Percentiles rank a stretch among this genome's conserved stretches.
Evolutionary conservation across 257 asterid genomes (phyloP).

Genomic region (Parsonsia alboflavescens): DNA sequence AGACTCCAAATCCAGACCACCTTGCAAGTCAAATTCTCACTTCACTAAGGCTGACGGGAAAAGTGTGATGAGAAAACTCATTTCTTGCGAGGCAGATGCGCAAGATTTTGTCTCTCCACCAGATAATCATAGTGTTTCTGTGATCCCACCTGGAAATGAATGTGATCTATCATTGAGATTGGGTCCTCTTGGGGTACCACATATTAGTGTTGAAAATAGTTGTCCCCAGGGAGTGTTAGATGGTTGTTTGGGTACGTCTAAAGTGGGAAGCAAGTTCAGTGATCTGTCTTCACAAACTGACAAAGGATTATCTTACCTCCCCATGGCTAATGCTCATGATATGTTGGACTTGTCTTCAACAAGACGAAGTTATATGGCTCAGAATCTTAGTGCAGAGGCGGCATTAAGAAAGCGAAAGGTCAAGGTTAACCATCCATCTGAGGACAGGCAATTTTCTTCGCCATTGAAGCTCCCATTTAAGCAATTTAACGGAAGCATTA

Average conservation of each 20-base stretch:
- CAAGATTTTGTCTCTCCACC: constrained; percentile 18
- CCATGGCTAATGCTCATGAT: constrained; percentile 16
- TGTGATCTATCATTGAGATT: constrained; percentile 81
- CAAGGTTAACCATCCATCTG: constrained; percentile 9
- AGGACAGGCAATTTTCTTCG: constrained; percentile 23
- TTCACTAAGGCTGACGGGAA: constrained; percentile 22
- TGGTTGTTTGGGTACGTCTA: constrained; percentile 15
- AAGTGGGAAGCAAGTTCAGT: constrained; percentile 25
- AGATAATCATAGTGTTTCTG: constrained; percentile 17
- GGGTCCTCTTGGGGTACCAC: constrained; percentile 49
- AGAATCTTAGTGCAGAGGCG: constrained; percentile 17
- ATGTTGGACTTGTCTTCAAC: constrained; percentile 14
- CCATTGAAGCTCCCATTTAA: constrained; percentile 26
- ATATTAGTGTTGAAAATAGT: constrained; percentile 19
- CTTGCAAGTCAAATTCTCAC: constrained; percentile 26
- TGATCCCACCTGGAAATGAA: constrained; percentile 29
- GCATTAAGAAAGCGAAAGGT: constrained; percentile 22
- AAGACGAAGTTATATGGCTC: constrained; percentile 17
- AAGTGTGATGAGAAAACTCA: constrained; percentile 16
- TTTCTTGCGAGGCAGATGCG: constrained; percentile 20
- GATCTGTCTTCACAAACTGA: constrained; percentile 21
- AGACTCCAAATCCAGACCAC: constrained; percentile 13
- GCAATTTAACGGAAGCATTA: constrained; percentile 17
- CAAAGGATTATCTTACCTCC: constrained; percentile 21
- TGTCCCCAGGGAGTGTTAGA: constrained; percentile 28